Base-by-base conservation (phyloP, 768 basidiomycete species). In the Trametes villosa region DNA sequence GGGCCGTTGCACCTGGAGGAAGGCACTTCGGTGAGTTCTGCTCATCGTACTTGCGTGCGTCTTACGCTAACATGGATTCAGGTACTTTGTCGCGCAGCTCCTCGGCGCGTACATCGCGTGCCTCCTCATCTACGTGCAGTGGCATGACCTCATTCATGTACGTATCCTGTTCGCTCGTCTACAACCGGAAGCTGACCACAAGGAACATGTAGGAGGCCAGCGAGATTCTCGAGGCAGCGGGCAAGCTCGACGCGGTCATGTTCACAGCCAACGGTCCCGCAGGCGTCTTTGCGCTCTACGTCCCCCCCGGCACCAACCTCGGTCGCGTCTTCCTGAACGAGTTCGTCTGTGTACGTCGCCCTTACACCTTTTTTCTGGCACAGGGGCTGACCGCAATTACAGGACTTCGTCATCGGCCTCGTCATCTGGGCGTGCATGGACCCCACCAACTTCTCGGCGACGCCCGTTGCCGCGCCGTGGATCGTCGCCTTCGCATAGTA, bases 41-140 rank as follows among this genome's bases (percentile, higher is more conserved):
- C 29, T 34, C 53, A 38, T 44, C 30, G 41, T 31, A 29, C 41
- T 24, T 4, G 40, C 29, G 31, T 42, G 18, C 42, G 52, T 15
- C 17, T 40, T 11, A 38, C 36, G 8, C 13, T 3, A 18, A 4
- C 13, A 4, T 6, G 4, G 36, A 38, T n/a, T n/a, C n/a, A 68
- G 68, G 33, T 70, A 68, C 53, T 86, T 90, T 63, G 44, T 80
- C 11, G 81, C 86, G 0, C 89, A 92, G 69, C 78, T 88, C 62
- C 63, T 88, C 4, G 89, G 88, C 9, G 84, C 80, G 20, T 88
- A 85, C 61, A 68, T 89, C 58, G 88, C 85, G 0, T 81, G 80
- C 58, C 73, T 87, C 40, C 62, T 86, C 50, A 69, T 86, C 48
- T 90, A 90, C 68, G 78, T 77, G 4, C 85, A 89, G 63, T 91